A percentile compares a stretch with the other conserved stretches of the same genome.
These are phyloP conservation scores for Phellinidium pouzarii DNA, from an alignment of 1,284 basidiomycete genomes.

Conservation along the genomic window DNA sequence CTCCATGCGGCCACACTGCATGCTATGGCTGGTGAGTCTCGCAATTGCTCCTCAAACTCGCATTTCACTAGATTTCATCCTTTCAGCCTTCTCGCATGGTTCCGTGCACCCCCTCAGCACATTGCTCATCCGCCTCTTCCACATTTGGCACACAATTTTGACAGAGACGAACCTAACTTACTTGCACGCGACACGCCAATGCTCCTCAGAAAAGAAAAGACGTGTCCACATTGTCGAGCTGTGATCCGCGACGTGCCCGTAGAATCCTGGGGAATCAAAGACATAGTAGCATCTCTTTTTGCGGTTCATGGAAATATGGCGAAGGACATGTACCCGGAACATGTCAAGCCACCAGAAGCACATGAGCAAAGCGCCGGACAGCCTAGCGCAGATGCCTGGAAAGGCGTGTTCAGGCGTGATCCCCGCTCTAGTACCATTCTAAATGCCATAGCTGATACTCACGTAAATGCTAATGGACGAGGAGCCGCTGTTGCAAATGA, in stretches of 20 bases:
- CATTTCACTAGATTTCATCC: not conserved
- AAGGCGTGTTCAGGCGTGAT: constrained; percentile 16
- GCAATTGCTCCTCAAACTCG: not conserved
- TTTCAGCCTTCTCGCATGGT: constrained; percentile 67
- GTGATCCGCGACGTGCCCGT: constrained; percentile 53
- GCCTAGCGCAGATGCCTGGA: constrained; percentile 15
- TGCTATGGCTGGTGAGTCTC: constrained; percentile 38
- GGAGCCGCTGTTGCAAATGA: not conserved
- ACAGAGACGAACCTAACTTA: constrained; percentile 6
- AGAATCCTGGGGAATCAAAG: constrained; percentile 67
- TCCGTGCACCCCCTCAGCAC: constrained; percentile 40
- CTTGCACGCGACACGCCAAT: constrained; percentile 12
- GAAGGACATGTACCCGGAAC: constrained; percentile 24
- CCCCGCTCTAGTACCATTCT: not conserved
- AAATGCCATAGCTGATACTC: constrained; percentile 1
- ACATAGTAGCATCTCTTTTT: constrained; percentile 46
- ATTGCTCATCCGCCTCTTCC: constrained; percentile 17
- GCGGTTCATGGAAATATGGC: constrained; percentile 42
- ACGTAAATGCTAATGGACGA: not conserved
- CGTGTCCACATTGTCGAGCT: constrained; percentile 69
- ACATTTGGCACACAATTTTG: constrained; percentile 28
- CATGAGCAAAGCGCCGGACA: not conserved
- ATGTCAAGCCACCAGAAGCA: not conserved
- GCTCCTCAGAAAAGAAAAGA: constrained; percentile 38
- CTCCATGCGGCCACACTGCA: constrained; percentile 68